A percentile compares a stretch with the other conserved stretches of the same genome.
Conservation (phyloP, 441 rosid genomes). For the Breynia disticha region DNA sequence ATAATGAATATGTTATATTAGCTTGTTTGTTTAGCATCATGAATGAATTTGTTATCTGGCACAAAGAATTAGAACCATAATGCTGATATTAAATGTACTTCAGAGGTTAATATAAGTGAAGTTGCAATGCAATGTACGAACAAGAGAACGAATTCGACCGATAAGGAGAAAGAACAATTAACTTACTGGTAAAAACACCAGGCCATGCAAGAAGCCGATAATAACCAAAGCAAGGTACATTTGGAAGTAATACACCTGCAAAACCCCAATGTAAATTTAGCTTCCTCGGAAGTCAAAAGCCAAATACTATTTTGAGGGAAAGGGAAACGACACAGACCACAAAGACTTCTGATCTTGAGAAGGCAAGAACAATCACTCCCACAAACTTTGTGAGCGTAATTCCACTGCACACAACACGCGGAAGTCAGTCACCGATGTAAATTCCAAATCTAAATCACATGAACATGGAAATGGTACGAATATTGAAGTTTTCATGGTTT, state of each 20-base stretch:
- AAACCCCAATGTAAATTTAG: background rate
- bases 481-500: too few species aligned
- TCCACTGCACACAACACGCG: conserved; percentile 44
- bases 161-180: background rate
- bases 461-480: too few species aligned
- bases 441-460: background rate
- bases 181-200: conserved; percentile 89
- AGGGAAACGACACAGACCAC: conserved; percentile 47
- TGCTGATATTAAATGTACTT: too few species aligned
- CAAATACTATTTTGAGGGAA: background rate
- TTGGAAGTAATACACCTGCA: conserved; percentile 91
- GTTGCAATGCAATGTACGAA: background rate
- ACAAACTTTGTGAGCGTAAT: conserved; percentile 93
- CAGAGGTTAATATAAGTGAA: too few species aligned
- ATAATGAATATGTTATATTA: background rate
- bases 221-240: conserved; percentile 95
- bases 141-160: background rate
- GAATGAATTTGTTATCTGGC: too few species aligned
- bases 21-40: too few species aligned
- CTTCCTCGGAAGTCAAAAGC: background rate
- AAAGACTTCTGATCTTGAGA: conserved; percentile 91
- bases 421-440: background rate
- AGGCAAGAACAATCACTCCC: conserved; percentile 91
- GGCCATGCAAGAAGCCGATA: conserved; percentile 95
- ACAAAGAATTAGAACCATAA: too few species aligned